phyloP scores from a whole-genome alignment of 1,139 yeast species.

The Suhomyces bolitotheri region DNA sequence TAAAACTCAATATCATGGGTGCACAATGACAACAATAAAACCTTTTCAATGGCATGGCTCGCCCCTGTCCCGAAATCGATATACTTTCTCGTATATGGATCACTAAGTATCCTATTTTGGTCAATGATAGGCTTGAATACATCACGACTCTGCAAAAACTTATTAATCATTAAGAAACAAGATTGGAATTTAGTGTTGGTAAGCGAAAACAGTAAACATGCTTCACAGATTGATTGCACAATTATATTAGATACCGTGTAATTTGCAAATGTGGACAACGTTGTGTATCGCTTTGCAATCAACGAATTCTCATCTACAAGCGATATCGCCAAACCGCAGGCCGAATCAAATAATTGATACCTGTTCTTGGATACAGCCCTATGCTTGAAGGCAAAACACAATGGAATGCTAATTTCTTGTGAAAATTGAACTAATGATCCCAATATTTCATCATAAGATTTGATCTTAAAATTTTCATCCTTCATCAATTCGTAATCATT shows the following conservation, averaged over 20 bases:
- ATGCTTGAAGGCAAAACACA: slow-evolving; percentile 35
- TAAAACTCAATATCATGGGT: slow-evolving; percentile 61
- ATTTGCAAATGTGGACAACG: slow-evolving; percentile 29
- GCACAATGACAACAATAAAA: slow-evolving; percentile 51
- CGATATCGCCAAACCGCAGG: slow-evolving; percentile 36
- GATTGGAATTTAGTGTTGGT: slow-evolving; percentile 42
- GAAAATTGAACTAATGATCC: slow-evolving; percentile 24
- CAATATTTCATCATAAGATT: slow-evolving; percentile 10
- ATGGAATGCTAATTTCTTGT: slow-evolving; percentile 31
- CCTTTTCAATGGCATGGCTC: slow-evolving; percentile 41
- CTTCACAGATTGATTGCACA: slow-evolving; percentile 39
- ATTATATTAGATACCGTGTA: slow-evolving; percentile 35
- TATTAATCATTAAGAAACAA: slow-evolving; percentile 38
- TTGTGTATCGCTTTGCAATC: slow-evolving; percentile 23
- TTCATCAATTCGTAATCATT: slow-evolving; percentile 31
- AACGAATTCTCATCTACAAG: slow-evolving; percentile 26
- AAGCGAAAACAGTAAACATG: slow-evolving; percentile 36
- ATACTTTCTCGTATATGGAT: slow-evolving; percentile 21
- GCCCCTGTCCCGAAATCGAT: slow-evolving; percentile 24
- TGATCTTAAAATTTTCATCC: slow-evolving; percentile 17
- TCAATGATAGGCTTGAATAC: slow-evolving; percentile 22
- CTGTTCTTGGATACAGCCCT: slow-evolving; percentile 16
- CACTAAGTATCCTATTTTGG: slow-evolving; percentile 26
- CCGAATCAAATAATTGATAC: slow-evolving; percentile 34
- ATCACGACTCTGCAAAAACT: slow-evolving; percentile 29